A percentile compares a stretch with the other conserved stretches of the same genome.
These are phyloP conservation scores for Tylopilus subfusipes DNA, from an alignment of 768 basidiomycete species.

Conservation along the genomic window DNA sequence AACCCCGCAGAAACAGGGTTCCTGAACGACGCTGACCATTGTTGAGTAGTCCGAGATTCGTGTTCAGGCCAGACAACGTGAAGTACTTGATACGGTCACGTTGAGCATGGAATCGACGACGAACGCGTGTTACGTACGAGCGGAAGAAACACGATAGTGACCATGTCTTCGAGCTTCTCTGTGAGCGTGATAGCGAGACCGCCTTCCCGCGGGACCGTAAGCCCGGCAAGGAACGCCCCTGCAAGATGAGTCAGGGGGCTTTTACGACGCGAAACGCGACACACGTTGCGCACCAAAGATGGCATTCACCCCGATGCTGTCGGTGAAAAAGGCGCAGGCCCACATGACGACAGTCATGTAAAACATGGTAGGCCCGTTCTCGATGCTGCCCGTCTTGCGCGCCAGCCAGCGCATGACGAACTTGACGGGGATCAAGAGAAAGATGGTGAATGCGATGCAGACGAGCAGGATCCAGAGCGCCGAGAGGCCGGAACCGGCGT, in stretches of 20 bases:
- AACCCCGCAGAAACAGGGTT: background rate
- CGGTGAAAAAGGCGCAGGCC: constrained; percentile 88
- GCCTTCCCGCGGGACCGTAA: constrained; percentile 84
- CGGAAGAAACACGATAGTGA: constrained; percentile 84
- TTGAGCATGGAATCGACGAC: background rate
- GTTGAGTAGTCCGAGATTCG: constrained; percentile 81
- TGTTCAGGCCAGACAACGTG: constrained; percentile 85
- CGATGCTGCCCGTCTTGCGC: constrained; percentile 69
- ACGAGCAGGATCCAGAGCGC: constrained; percentile 82
- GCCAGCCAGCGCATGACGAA: constrained; percentile 68
- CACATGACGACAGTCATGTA: constrained; percentile 91
- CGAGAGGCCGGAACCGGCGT: constrained; percentile 76
- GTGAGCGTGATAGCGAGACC: constrained; percentile 84
- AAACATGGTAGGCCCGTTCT: constrained; percentile 79
- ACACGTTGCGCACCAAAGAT: constrained; percentile 62
- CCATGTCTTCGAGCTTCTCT: constrained; percentile 96
- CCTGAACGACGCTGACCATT: constrained; percentile 43
- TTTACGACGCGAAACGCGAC: background rate
- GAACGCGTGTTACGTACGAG: constrained; percentile 42
- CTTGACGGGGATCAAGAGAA: constrained; percentile 69
- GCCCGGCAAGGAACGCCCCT: constrained; percentile 80
- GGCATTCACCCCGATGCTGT: constrained; percentile 87
- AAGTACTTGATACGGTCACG: constrained; percentile 63
- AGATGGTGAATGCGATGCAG: constrained; percentile 76
- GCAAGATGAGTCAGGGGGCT: background rate